phyloP scores from a whole-genome alignment of 768 basidiomycete species.

The Termitomyces sp. region DNA sequence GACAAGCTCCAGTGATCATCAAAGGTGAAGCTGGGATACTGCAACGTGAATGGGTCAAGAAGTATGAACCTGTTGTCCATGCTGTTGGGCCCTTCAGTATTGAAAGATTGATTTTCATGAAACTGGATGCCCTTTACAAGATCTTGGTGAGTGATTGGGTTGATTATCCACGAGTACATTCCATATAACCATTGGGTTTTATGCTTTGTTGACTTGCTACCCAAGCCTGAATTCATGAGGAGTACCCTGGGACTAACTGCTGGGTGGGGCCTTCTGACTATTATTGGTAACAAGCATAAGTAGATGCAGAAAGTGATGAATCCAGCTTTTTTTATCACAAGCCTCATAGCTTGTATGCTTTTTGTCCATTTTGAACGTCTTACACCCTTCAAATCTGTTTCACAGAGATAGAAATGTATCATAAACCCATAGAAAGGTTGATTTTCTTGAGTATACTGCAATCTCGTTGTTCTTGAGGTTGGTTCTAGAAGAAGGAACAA shows the following conservation, averaged over 20 bases:
- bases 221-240: constrained; percentile 38
- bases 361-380: background rate
- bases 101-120: constrained; percentile 39
- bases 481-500: constrained; percentile 18
- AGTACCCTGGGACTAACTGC: constrained; percentile 36
- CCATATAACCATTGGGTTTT: background rate
- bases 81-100: constrained; percentile 40
- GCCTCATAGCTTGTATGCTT: constrained; percentile 30
- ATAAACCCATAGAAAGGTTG: constrained; percentile 40
- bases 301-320: constrained; percentile 48
- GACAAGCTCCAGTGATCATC: constrained; percentile 35
- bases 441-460: constrained; percentile 1
- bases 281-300: constrained; percentile 44
- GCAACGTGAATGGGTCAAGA: constrained; percentile 42
- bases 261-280: constrained; percentile 42
- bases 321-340: constrained; percentile 45
- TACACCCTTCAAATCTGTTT: background rate
- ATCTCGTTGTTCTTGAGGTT: background rate
- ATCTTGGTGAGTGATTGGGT: constrained; percentile 41
- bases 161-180: constrained; percentile 37
- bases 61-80: constrained; percentile 38
- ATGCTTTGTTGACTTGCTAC: background rate
- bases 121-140: constrained; percentile 39
- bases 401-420: constrained; percentile 42
- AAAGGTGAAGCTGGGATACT: constrained; percentile 36